Percentiles rank a stretch among this genome's conserved stretches.
phyloP scores from a whole-genome alignment of 1,284 basidiomycete genomes.

The Ganoderma resinaceum region DNA sequence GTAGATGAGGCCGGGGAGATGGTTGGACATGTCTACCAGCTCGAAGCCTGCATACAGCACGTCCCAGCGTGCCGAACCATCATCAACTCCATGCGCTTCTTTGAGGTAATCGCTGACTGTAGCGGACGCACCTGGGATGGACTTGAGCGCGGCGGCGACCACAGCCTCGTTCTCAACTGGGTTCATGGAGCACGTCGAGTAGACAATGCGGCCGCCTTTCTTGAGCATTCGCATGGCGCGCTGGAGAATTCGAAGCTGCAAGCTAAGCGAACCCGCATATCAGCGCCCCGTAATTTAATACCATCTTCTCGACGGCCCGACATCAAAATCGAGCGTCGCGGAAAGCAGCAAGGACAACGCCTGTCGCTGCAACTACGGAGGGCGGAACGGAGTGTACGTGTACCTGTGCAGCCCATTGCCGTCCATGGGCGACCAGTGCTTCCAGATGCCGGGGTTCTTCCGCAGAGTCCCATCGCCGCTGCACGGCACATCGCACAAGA shows the following conservation, averaged over 20 bases:
- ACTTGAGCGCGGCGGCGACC: slow-evolving; percentile 82
- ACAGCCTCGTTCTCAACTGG: slow-evolving; percentile 99
- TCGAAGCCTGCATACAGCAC: slow-evolving; percentile 65
- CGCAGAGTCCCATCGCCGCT: slow-evolving; percentile 96
- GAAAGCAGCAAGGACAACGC: neutral
- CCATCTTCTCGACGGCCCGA: neutral
- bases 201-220: slow-evolving; percentile 90
- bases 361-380: neutral
- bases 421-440: slow-evolving; percentile 88
- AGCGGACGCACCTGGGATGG: slow-evolving; percentile 63
- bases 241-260: slow-evolving; percentile 92
- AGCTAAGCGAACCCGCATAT: slow-evolving; percentile 46
- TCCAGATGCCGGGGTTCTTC: slow-evolving; percentile 97
- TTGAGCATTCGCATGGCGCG: slow-evolving; percentile 93
- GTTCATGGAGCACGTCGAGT: slow-evolving; percentile 98
- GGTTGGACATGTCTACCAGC: slow-evolving; percentile 80
- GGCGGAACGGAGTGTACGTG: slow-evolving; percentile 30
- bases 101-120: slow-evolving; percentile 13
- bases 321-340: neutral
- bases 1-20: slow-evolving; percentile 77
- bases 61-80: slow-evolving; percentile 9
- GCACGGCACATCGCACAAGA: slow-evolving; percentile 97
- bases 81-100: slow-evolving; percentile 1
- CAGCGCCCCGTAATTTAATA: neutral
- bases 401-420: slow-evolving; percentile 92